Percentiles rank a stretch among this genome's conserved stretches.
phyloP scores from a whole-genome alignment of 2,329 filamentous ascomycete genomes.

The Endocalyx cinctus region DNA sequence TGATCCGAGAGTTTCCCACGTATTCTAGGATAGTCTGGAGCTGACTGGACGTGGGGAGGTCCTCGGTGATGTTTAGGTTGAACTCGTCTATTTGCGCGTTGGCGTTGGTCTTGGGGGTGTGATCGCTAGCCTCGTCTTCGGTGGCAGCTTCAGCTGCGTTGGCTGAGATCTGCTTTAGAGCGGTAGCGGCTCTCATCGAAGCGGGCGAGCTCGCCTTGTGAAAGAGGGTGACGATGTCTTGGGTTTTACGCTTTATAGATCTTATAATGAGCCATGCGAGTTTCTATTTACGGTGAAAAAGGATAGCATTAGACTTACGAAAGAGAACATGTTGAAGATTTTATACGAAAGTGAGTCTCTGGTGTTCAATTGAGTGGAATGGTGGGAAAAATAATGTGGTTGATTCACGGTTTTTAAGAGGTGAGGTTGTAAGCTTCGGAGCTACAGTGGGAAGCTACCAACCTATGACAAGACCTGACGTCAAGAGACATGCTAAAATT shows the following conservation, averaged over 20 bases:
- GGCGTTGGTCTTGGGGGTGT: constrained; percentile 52
- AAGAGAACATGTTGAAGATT: constrained; percentile 39
- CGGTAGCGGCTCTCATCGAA: constrained; percentile 66
- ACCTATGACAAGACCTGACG: no score
- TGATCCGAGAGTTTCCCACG: constrained; percentile 58
- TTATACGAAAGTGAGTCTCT: background rate
- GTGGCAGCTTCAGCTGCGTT: constrained; percentile 64
- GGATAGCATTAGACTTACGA: constrained; percentile 31
- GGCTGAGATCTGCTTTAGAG: constrained; percentile 77
- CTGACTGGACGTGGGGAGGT: constrained; percentile 75
- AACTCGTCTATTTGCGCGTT: constrained; percentile 60
- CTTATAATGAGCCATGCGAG: no score
- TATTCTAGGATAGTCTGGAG: constrained; percentile 81
- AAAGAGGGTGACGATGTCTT: constrained; percentile 94
- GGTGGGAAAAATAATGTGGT: no score
- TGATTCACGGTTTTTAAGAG: no score
- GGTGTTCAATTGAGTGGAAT: no score
- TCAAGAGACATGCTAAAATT: no score
- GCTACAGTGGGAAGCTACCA: no score
- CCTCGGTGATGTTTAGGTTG: constrained; percentile 79
- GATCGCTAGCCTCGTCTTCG: constrained; percentile 68
- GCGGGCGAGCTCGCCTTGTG: constrained; percentile 73
- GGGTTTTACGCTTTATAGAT: constrained; percentile 60
- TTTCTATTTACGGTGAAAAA: no score
- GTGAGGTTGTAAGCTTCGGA: no score